Percentiles rank a stretch among this genome's conserved stretches.
phyloP scores from a whole-genome alignment of 768 basidiomycete genomes.

The Kondoa malvinella region DNA sequence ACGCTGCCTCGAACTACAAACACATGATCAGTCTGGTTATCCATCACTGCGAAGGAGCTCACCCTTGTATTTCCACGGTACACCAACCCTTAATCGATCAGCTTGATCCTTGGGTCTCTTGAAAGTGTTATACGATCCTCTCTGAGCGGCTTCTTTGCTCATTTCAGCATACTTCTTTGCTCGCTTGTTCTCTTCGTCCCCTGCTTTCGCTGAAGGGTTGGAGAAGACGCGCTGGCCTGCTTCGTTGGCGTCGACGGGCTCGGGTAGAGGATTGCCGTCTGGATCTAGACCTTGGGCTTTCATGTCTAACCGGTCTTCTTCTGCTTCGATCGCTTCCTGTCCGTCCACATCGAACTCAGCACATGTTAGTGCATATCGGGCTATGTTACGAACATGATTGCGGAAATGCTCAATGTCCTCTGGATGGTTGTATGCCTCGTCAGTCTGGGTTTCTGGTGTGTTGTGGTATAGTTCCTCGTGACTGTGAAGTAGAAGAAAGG shows the following conservation, averaged over 20 bases:
- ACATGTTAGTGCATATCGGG: neutral
- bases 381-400: constrained; percentile 42
- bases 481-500: constrained; percentile 6
- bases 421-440: constrained; percentile 81
- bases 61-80: constrained; percentile 27
- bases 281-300: constrained; percentile 5
- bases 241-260: neutral
- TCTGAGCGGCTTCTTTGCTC: constrained; percentile 19
- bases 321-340: constrained; percentile 31
- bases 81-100: constrained; percentile 22
- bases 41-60: too few species aligned
- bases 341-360: neutral
- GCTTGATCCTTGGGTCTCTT: constrained; percentile 24
- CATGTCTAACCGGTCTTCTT: constrained; percentile 49
- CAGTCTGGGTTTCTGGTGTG: constrained; percentile 93
- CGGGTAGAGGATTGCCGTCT: neutral
- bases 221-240: neutral
- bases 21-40: too few species aligned
- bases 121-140: constrained; percentile 25
- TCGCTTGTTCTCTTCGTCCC: constrained; percentile 20
- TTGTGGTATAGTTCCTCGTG: constrained; percentile 95
- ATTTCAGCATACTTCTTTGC: constrained; percentile 22
- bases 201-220: neutral
- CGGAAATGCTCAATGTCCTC: constrained; percentile 75
- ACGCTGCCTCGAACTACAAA: neutral